Base-by-base conservation (phyloP, 2,329 filamentous ascomycete species). In the Penicillium sp. region DNA sequence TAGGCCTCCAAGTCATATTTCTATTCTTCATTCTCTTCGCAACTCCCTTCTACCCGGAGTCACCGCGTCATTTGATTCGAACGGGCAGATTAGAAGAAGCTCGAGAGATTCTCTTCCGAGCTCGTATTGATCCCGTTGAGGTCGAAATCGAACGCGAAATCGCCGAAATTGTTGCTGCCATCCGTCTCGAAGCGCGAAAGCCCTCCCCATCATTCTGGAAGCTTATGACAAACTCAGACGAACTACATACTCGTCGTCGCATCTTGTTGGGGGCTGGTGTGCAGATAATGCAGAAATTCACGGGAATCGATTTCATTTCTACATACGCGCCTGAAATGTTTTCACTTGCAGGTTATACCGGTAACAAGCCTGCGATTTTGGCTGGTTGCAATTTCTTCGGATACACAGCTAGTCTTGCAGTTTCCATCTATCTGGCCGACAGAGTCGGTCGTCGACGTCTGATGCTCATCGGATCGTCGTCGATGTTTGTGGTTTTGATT, bases 1-100 rank as follows among this genome's bases (percentile, higher is more conserved):
- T 87, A 18, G 80, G 79, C 4, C 80, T 83, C 65, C 80, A 83
- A 62, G 77, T 85, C 26, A 62, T 81, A 23, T 87, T 86, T 65
- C 83, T 82, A 0, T 46, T 78, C 3, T 63, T 75, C 20, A 68
- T 77, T 18, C 61, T 64, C 11, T 59, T 60, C 21, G 73, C 71
- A 7, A 57, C 71, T 11, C 67, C 63, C 61, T 67, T 68, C 52
- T 65, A 73, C 16, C 67, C 68, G 3, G 70, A 72, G 52, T 71
- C 70, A 2, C 70, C 70, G 2, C 67, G 70, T 46, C 72, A 68
- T 68, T 64, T 73, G 14, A 66, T 71, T 20, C 73, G 75, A 59
- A 70, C 68, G 38, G 74, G 72, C 24, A 63, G 64, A 46, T 61
- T 67, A 11, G 65, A 68, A 45, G 70, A 69, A 40, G 75, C 71